Conservation (phyloP, 176 grass and related monocot genomes). For the Cenchrus americanus region DNA sequence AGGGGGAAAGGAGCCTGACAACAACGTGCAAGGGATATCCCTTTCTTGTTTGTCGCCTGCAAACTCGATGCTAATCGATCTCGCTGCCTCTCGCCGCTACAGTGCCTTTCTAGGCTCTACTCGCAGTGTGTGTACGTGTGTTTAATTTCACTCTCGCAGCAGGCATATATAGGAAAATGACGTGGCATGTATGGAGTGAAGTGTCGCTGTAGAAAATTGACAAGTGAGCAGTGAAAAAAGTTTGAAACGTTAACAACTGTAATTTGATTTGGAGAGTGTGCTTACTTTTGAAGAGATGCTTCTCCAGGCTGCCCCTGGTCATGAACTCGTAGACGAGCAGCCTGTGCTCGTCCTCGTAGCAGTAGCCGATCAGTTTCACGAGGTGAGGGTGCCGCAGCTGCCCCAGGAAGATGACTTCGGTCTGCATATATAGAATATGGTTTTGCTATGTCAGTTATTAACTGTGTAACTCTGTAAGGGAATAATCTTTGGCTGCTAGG, state of each 20-base stretch:
- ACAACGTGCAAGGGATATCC: constrained; percentile 39
- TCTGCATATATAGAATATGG: constrained; percentile 42
- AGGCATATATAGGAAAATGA: neutral
- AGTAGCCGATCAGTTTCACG: constrained; percentile 79
- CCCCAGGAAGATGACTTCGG: constrained; percentile 65
- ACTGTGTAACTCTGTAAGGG: neutral
- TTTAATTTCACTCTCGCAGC: neutral
- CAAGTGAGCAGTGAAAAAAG: neutral
- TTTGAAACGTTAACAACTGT: neutral
- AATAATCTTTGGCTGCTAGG: no score
- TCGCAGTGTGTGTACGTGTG: neutral
- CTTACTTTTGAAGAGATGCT: constrained; percentile 86
- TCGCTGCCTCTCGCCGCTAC: neutral
- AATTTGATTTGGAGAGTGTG: neutral
- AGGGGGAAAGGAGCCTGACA: constrained; percentile 14
- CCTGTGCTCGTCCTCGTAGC: constrained; percentile 74
- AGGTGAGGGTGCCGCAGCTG: constrained; percentile 72
- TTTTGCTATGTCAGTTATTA: neutral
- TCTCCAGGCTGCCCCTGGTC: constrained; percentile 78
- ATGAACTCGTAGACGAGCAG: constrained; percentile 80
- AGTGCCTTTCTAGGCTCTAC: neutral
- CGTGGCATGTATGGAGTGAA: neutral
- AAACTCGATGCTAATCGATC: neutral
- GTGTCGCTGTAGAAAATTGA: neutral
- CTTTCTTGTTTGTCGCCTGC: constrained; percentile 47